Evolutionary conservation across 2,329 filamentous ascomycete species (phyloP), one percentile per base, ranked within the genome.

Genomic region (Verticillium dahliae): DNA sequence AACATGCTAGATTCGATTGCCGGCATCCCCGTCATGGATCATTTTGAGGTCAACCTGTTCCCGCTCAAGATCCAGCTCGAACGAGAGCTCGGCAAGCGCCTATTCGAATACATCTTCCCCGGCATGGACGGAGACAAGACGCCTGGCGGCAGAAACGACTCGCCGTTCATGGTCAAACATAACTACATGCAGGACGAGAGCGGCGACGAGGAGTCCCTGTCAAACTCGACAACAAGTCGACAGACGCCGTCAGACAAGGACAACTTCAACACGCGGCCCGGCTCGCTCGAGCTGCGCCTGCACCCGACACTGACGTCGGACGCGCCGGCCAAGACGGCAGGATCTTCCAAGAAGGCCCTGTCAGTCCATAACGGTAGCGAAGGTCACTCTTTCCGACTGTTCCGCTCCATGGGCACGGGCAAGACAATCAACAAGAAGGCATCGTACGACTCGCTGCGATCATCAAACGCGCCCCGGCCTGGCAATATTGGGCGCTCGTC

Each of bases 101-200:
- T 99, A 1, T 97, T 99, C 67, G 93, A 97, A 76, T 99, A 99
- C 75, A 92, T 99, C 68, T 99, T 99, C 79, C 96, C 95, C 0
- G 91, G 90, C 11, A 85, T 91, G 67, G 88, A 89, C 22, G 78
- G 73, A n/a, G 88, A 73, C 75, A 78, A 76, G 61, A 64, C 67
- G 4, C 63, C 64, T 9, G 78, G 78, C 57, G 75, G 76, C 37
- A 84, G 83, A 62, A 82, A 81, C 39, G 85, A 86, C 60, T 87
- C 87, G 6, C 86, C 88, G 0, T 86, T 88, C 74, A 71, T 81
- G 61, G 61, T 80, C 41, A 82, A 78, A 65, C 83, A 74, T 72
- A 76, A 71, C 0, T 72, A 72, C 3, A 76, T 79, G 37, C 81
- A 82, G 1, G 79, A 82, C 1, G 82, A 85, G 22, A 50, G 45